A percentile compares a stretch with the other conserved stretches of the same genome.
phyloP scores from a whole-genome alignment of 108 stramenopile genomes.

The Nannochloropsis salina region DNA sequence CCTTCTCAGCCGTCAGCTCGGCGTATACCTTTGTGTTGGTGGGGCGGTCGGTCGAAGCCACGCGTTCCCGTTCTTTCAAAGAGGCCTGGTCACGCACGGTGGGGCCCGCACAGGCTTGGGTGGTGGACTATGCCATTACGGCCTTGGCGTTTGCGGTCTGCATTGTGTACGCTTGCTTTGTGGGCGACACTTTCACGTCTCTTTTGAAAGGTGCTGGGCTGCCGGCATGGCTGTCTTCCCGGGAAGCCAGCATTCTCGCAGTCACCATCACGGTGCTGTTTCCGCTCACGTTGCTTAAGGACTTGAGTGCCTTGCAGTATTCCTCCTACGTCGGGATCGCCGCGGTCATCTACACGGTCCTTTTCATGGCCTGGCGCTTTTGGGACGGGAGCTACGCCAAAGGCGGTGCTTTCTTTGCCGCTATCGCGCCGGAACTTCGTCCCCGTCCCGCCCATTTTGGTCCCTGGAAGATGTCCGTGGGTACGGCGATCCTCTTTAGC shows the following conservation, averaged over 20 bases:
- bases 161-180: constrained; percentile 27
- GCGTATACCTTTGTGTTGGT: constrained; percentile 31
- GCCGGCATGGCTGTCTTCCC: background rate
- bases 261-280: constrained; percentile 22
- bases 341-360: constrained; percentile 21
- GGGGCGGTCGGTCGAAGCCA: constrained; percentile 16
- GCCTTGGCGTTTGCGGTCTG: constrained; percentile 10
- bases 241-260: background rate
- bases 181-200: constrained; percentile 27
- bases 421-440: background rate
- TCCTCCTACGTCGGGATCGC: background rate
- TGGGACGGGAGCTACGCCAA: constrained; percentile 5
- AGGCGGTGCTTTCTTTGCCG: background rate
- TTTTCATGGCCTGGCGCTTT: background rate
- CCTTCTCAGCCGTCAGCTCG: background rate
- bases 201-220: constrained; percentile 9
- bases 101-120: background rate
- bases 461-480: constrained; percentile 14
- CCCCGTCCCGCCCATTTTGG: background rate
- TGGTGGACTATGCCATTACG: constrained; percentile 1
- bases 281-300: constrained; percentile 23
- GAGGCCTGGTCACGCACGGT: constrained; percentile 21
- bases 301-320: constrained; percentile 23
- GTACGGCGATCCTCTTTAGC: constrained; percentile 25
- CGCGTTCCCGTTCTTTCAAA: background rate